Evolutionary conservation across 352 stramenopile species (phyloP).

Genomic region (Phytophthora pistaciae): DNA sequence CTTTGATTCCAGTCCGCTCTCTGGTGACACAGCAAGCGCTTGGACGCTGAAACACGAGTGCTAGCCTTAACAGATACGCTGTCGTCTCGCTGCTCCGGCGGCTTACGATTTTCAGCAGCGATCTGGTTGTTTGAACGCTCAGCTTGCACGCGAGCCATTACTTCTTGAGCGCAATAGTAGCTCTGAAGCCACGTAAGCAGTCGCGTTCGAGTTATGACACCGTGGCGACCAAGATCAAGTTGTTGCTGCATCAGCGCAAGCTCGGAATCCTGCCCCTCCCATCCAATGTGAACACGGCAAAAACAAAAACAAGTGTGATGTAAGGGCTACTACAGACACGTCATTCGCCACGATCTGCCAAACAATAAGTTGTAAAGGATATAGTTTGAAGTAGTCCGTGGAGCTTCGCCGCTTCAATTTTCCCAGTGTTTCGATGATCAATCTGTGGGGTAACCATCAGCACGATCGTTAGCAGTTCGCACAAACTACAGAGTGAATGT

Average conservation of each 20-base stretch:
- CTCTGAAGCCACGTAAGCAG: slow-evolving; percentile 54
- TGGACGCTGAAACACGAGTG: slow-evolving; percentile 21
- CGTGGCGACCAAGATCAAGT: slow-evolving; percentile 53
- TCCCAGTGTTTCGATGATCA: slow-evolving; percentile 49
- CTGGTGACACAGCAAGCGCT: slow-evolving; percentile 10
- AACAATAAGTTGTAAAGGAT: slow-evolving; percentile 39
- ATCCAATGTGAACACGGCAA: slow-evolving; percentile 46
- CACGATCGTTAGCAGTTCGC: not conserved
- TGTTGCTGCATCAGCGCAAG: slow-evolving; percentile 61
- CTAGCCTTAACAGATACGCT: slow-evolving; percentile 1
- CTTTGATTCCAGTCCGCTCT: slow-evolving; percentile 37
- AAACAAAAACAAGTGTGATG: slow-evolving; percentile 14
- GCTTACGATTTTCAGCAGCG: slow-evolving; percentile 14
- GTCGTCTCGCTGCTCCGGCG: slow-evolving; percentile 8
- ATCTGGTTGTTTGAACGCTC: slow-evolving; percentile 31
- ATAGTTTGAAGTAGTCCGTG: slow-evolving; percentile 60
- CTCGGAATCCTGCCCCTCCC: slow-evolving; percentile 52
- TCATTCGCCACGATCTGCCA: not conserved
- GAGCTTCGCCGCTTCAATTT: slow-evolving; percentile 56
- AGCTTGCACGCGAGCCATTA: slow-evolving; percentile 28
- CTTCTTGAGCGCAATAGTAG: slow-evolving; percentile 46
- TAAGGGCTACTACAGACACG: slow-evolving; percentile 29
- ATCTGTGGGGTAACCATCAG: slow-evolving; percentile 30
- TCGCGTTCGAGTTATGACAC: slow-evolving; percentile 47
- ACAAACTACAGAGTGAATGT: too few species aligned